Percentiles rank a stretch among this genome's conserved stretches.
phyloP scores from a whole-genome alignment of 768 basidiomycete genomes.

The Kwoniella sp. region DNA sequence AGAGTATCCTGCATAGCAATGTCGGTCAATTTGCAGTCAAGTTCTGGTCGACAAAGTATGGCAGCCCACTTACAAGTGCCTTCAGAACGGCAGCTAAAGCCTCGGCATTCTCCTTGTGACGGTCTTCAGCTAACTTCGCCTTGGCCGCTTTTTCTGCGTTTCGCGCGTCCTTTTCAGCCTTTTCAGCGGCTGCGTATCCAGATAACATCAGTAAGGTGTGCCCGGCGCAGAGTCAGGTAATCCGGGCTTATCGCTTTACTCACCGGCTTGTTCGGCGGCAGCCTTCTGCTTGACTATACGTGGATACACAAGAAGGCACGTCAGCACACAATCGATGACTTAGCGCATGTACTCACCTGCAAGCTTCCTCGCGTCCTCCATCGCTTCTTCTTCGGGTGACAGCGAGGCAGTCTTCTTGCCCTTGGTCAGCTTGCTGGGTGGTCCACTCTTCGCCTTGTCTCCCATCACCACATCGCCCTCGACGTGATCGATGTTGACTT shows the following conservation, averaged over 20 bases:
- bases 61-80: slow-evolving; percentile 48
- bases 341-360: slow-evolving; percentile 32
- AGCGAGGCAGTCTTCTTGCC: slow-evolving; percentile 8
- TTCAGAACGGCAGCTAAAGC: slow-evolving; percentile 47
- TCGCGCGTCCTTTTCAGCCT: slow-evolving; percentile 39
- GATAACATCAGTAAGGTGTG: neutral
- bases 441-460: slow-evolving; percentile 6
- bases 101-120: slow-evolving; percentile 48
- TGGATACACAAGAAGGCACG: neutral
- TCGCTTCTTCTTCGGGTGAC: slow-evolving; percentile 27
- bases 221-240: neutral
- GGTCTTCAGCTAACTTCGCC: slow-evolving; percentile 45
- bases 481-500: slow-evolving; percentile 3
- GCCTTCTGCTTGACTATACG: slow-evolving; percentile 44
- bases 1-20: slow-evolving; percentile 34
- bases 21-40: neutral
- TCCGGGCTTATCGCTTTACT: slow-evolving; percentile 6
- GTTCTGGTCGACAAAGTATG: neutral
- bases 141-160: slow-evolving; percentile 46
- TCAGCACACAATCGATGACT: slow-evolving; percentile 4
- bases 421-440: slow-evolving; percentile 31
- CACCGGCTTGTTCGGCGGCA: slow-evolving; percentile 44
- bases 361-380: slow-evolving; percentile 46
- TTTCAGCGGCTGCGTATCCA: slow-evolving; percentile 26
- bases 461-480: slow-evolving; percentile 7